Conservation (phyloP, 495 filamentous ascomycete genomes). For the Aspergillus saccharolyticus region DNA sequence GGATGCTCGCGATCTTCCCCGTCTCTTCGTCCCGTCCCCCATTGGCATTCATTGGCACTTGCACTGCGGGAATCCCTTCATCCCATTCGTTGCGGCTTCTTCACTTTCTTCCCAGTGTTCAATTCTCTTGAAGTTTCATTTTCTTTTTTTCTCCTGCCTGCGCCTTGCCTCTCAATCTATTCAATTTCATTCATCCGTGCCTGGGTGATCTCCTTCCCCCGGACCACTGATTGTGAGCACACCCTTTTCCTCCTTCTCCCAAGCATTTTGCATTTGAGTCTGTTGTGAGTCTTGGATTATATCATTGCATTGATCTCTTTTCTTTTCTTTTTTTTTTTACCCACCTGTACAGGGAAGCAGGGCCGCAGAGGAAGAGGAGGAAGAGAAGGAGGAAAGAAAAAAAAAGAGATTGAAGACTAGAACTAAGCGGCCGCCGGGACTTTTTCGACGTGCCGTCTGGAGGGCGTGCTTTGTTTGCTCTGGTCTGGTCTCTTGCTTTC, state of each 20-base stretch:
- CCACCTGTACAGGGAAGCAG: neutral
- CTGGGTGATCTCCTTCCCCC: slow-evolving; percentile 4
- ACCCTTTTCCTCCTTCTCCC: neutral
- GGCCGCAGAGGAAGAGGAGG: no score
- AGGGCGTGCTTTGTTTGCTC: slow-evolving; percentile 9
- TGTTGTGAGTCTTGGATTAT: no score
- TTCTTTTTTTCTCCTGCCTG: neutral
- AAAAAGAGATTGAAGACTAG: neutral
- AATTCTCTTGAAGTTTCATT: neutral
- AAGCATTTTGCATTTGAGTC: neutral
- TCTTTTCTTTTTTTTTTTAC: no score
- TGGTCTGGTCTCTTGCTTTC: slow-evolving; percentile 5
- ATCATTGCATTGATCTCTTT: no score
- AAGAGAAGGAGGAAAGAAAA: no score
- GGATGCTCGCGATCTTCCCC: slow-evolving; percentile 17
- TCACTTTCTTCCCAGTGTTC: slow-evolving; percentile 9
- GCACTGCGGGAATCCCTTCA: slow-evolving; percentile 16
- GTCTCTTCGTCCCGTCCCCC: slow-evolving; percentile 14
- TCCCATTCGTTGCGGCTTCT: slow-evolving; percentile 10
- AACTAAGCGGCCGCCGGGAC: slow-evolving; percentile 20
- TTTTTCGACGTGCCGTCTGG: slow-evolving; percentile 16
- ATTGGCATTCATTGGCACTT: slow-evolving; percentile 3
- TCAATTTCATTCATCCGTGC: neutral
- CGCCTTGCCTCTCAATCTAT: neutral
- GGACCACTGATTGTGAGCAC: neutral